Conservation (phyloP, 1,139 yeast genomes). For the Saccharomyces pastorianus region DNA sequence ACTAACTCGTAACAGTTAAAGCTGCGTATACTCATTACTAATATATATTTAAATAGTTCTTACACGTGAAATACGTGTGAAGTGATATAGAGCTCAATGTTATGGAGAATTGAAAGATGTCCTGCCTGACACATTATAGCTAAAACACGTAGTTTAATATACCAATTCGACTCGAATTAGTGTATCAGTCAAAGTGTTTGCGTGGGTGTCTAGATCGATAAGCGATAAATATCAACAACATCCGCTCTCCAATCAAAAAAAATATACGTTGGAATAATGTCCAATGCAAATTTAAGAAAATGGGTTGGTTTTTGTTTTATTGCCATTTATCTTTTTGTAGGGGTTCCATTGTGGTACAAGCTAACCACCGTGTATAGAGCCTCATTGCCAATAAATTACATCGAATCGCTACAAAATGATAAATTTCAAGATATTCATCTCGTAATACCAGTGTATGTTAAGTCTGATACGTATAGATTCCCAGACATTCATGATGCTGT, state of each 20-base stretch:
- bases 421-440: conserved; percentile 25
- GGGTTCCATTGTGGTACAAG: conserved; percentile 63
- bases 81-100: background rate
- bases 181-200: background rate
- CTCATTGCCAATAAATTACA: conserved; percentile 51
- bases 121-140: background rate
- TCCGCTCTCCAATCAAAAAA: background rate
- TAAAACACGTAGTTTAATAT: background rate
- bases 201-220: background rate
- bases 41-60: too few species aligned
- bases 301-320: conserved; percentile 24
- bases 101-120: background rate
- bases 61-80: too few species aligned
- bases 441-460: conserved; percentile 44
- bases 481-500: conserved; percentile 42
- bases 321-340: conserved; percentile 44
- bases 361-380: conserved; percentile 75
- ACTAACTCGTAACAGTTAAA: too few species aligned
- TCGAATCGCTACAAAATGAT: conserved; percentile 37
- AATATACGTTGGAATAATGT: conserved; percentile 1
- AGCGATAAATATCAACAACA: background rate
- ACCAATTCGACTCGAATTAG: background rate
- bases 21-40: too few species aligned
- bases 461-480: conserved; percentile 31
- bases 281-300: conserved; percentile 15